Base-by-base conservation (phyloP, 78 protist genomes). In the Speleostelium caveatum region DNA sequence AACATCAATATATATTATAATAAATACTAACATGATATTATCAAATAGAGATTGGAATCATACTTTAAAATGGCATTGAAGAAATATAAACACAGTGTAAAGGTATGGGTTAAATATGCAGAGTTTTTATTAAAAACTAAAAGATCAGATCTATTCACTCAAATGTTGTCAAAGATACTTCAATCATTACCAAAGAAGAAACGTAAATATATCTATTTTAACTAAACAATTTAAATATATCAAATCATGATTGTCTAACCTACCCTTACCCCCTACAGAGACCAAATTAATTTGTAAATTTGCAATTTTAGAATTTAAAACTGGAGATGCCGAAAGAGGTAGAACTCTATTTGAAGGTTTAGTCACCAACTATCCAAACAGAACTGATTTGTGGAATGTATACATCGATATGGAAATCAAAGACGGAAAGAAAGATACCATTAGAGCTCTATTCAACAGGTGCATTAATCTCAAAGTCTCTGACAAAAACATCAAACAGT, bases 341-440 rank as follows among this genome's bases (percentile, higher is more conserved):
- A 65, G 95, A 21, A 65, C 86, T 16, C 62, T 93, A 17, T 92
- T 90, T 42, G 95, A 77, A 62, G 96, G 96, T 16, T 59, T 99
- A 6, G 72, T 98, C 21, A 17, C 87, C 30, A 73, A 2, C 28
- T 75, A 90, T 56, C 99, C 99, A 10, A 97, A 86, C 60, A 75
- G 99, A 24, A 19, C 96, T 22, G 99, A 99, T 72, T 8, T 98
- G 33, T 99, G 99, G 99, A 38, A 61, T 19, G 87, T 97, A 19
- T 98, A 96, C 49, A 6, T 98, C 19, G 99, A 98, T 80, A 89
- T 78, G 96, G 99, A 98, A 86, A 86, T 28, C 33, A 63, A 62
- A 56, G 53, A 53, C 3, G 1, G 28, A 0, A 28, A n/a, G 8
- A 68, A 30, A 42, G 10, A 22, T 2, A 69, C n/a, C 24, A 49